Evolutionary conservation across 2,329 filamentous ascomycete species (phyloP), one percentile per base, ranked within the genome.

Genomic region (Penicillium fuscoglaucum): DNA sequence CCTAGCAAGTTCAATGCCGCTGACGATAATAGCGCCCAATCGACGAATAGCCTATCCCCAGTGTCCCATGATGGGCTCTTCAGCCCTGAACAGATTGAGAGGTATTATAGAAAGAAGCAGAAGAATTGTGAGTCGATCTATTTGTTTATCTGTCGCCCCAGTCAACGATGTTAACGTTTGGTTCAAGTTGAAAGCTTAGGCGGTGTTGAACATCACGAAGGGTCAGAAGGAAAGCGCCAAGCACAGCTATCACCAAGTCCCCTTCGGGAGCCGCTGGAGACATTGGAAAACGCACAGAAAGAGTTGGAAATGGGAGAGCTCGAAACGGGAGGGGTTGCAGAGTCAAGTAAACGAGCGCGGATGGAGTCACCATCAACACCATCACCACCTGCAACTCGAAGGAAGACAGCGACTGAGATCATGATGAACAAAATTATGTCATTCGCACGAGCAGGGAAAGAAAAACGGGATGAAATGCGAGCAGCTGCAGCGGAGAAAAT

Each of bases 11-110:
- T 26, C 37, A 29, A 37, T 28, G 39, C 6, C 40, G 47, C 39
- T 57, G 40, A 52, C 15, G n/a, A 39, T 52, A 35, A 28, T 37
- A 52, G 48, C 31, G 54, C 21, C n/a, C 29, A 52, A 39, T 17
- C 37, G 29, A 35, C 17, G 13, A 37, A 31, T 37, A 50, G 15
- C 39, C 31, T 35, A 10, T 51, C 39, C 29, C 17, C 28, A 6
- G 19, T 6, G 4, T 37, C 21, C n/a, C 40, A 45, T 17, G 13
- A 52, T 39, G 47, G 54, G 40, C 47, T 45, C 9, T 56, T 45
- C 24, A 39, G 31, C 47, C 29, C 47, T 43, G 13, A 6, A 6
- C 17, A 52, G 24, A 45, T 56, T 12, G 54, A 52, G 17, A 19
- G 21, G 0, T 33, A 57, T 45, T 43, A 31, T 39, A 19, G 12